Evolutionary conservation across 441 rosid species (phyloP), one percentile per base, ranked within the genome.

Genomic region (Aquilaria agallochum): DNA sequence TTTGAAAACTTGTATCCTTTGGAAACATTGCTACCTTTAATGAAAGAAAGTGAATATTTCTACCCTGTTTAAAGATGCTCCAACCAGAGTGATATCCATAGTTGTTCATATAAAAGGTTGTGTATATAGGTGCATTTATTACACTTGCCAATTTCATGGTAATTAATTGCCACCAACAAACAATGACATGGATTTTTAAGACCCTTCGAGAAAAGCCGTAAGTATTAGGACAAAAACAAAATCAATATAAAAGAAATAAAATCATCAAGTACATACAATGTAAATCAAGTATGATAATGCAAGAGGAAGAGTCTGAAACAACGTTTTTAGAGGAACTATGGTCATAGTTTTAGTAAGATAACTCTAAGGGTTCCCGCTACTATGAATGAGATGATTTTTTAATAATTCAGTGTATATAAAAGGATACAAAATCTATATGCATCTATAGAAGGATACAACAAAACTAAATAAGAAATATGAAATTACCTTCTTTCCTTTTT

Each of bases 111-210:
- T 69, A 15, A 85, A 85, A 80, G 20, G 88, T 83, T 61, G 90
- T 85, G 68, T 85, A 85, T 88, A 82, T 85, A 14, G 90, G 88
- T 58, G 80, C 88, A 68, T 68, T 85, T 62, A 85, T 77, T 69
- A 80, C 75, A 20, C 88, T 88, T 48, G 80, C 86, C 55, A 86
- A 74, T 73, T 82, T 88, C 90, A 85, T 85, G 13, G 86, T 78
- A 45, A 78, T 64, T 57, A 85, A 72, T 88, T 82, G 76, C 61
- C 58, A 61, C 50, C 64, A 72, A 49, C 51, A 58, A 40, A 49
- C 14, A 34, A 46, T 46, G 53, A 14, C 40, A 64, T n/a, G 5
- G 27, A 20, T 40, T 40, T 6, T 40, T 5, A 1, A 40, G 45
- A 40, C 45, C 9, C 45, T 40, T 40, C 2, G 2, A 5, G 45